A percentile compares a stretch with the other conserved stretches of the same genome.
These are phyloP conservation scores for Cercospora zeae-maydis DNA, from an alignment of 2,329 filamentous ascomycete genomes.

Conservation along the genomic window DNA sequence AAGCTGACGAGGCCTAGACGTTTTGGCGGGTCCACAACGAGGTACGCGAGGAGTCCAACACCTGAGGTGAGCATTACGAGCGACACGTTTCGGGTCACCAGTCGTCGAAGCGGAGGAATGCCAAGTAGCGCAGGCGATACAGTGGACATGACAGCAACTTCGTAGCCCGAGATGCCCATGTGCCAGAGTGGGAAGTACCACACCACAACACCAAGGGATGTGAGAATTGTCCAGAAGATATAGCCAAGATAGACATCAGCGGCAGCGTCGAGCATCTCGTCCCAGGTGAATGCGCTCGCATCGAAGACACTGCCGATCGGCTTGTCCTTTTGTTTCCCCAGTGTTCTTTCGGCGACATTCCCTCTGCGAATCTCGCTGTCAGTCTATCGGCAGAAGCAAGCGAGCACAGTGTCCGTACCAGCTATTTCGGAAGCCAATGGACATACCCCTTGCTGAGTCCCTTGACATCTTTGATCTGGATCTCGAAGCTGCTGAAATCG, in stretches of 20 bases:
- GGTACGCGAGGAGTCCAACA: conserved; percentile 73
- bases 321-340: conserved; percentile 61
- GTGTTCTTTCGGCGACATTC: conserved; percentile 31
- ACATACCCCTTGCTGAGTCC: conserved; percentile 98
- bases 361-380: conserved; percentile 24
- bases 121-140: conserved; percentile 76
- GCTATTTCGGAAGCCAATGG: conserved; percentile 87
- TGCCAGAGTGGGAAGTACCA: conserved; percentile 99
- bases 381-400: conserved; percentile 15
- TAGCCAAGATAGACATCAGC: conserved; percentile 94
- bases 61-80: conserved; percentile 73
- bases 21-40: conserved; percentile 65
- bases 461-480: conserved; percentile 84
- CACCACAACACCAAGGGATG: conserved; percentile 79
- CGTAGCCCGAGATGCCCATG: conserved; percentile 98
- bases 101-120: conserved; percentile 63
- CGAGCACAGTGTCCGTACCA: conserved; percentile 47
- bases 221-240: conserved; percentile 92
- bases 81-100: conserved; percentile 60
- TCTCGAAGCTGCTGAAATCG: conserved; percentile 85
- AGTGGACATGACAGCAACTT: conserved; percentile 81
- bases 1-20: conserved; percentile 80
- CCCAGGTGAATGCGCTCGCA: conserved; percentile 64
- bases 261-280: conserved; percentile 70
- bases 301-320: conserved; percentile 67